phyloP scores from a whole-genome alignment of 140 eudicot species.

The Flaveria floridana region DNA sequence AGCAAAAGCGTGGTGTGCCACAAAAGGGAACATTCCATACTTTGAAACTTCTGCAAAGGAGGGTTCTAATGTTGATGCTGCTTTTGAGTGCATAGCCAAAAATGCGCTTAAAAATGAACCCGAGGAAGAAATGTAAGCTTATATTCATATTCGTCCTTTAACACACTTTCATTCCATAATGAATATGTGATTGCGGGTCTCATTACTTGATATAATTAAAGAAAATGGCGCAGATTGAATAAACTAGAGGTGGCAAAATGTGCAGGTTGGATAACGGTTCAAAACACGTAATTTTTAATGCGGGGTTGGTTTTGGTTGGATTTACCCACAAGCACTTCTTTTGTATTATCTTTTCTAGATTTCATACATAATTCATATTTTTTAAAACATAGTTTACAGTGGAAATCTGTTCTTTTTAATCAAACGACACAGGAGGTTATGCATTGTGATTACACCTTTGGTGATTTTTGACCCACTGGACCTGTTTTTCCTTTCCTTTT shows the following conservation, averaged over 20 bases:
- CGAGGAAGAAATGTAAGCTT: slow-evolving; percentile 48
- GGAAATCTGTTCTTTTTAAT: background rate
- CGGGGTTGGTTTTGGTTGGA: background rate
- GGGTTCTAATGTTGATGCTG: slow-evolving; percentile 52
- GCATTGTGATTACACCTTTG: background rate
- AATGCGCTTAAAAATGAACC: slow-evolving; percentile 47
- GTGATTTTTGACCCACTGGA: background rate
- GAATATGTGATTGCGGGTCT: slow-evolving; percentile 8
- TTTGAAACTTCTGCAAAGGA: slow-evolving; percentile 57
- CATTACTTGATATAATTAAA: background rate
- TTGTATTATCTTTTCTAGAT: background rate
- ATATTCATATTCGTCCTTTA: slow-evolving; percentile 13
- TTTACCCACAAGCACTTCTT: background rate
- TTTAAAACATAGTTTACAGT: background rate
- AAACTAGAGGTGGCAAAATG: background rate
- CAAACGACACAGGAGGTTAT: background rate
- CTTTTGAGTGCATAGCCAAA: slow-evolving; percentile 47
- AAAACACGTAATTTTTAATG: background rate
- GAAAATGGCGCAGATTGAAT: background rate
- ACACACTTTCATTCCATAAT: background rate
- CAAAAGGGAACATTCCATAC: slow-evolving; percentile 51
- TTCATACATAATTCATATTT: background rate
- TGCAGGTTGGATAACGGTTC: slow-evolving; percentile 4
- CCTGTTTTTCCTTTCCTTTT: background rate
- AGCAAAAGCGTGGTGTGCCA: slow-evolving; percentile 51